Percentiles rank a stretch among this genome's conserved stretches.
Evolutionary conservation across 23 red algal genomes (phyloP).

Genomic region (Gracilaria caudata): DNA sequence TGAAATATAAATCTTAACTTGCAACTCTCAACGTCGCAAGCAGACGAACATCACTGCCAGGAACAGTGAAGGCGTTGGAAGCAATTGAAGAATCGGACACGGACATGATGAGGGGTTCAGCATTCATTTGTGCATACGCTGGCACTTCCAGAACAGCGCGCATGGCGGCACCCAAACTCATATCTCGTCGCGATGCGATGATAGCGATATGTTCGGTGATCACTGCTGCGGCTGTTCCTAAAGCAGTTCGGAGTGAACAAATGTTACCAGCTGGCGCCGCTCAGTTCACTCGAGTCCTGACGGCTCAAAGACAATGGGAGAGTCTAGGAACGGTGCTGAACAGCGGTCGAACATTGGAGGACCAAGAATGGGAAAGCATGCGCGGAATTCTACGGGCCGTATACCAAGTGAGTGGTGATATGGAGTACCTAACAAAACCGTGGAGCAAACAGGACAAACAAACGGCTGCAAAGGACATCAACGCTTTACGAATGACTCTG

Average conservation of each 20-base stretch:
- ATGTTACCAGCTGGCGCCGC: slow-evolving; percentile 51
- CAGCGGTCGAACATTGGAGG: slow-evolving; percentile 35
- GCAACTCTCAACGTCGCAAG: too few relatives aligned
- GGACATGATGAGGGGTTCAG: not conserved
- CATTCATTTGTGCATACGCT: not conserved
- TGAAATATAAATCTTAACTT: too few relatives aligned
- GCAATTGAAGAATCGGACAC: not conserved
- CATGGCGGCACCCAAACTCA: not conserved
- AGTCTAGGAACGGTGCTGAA: slow-evolving; percentile 19
- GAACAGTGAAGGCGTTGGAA: not conserved
- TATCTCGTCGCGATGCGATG: slow-evolving; percentile 2
- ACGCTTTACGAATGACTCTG: slow-evolving; percentile 30
- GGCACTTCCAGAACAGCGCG: not conserved
- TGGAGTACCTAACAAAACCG: slow-evolving; percentile 47
- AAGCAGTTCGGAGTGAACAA: not conserved
- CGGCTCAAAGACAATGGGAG: slow-evolving; percentile 58
- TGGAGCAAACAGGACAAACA: slow-evolving; percentile 3
- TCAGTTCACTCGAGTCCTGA: slow-evolving; percentile 48
- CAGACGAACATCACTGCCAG: not conserved
- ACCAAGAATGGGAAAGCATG: slow-evolving; percentile 51
- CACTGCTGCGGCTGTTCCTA: not conserved
- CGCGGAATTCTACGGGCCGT: slow-evolving; percentile 44
- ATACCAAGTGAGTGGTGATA: slow-evolving; percentile 59
- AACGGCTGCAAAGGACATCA: slow-evolving; percentile 3
- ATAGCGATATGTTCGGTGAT: not conserved